Base-by-base conservation (phyloP, 176 grass and related monocot species). In the Ensete ventricosum region DNA sequence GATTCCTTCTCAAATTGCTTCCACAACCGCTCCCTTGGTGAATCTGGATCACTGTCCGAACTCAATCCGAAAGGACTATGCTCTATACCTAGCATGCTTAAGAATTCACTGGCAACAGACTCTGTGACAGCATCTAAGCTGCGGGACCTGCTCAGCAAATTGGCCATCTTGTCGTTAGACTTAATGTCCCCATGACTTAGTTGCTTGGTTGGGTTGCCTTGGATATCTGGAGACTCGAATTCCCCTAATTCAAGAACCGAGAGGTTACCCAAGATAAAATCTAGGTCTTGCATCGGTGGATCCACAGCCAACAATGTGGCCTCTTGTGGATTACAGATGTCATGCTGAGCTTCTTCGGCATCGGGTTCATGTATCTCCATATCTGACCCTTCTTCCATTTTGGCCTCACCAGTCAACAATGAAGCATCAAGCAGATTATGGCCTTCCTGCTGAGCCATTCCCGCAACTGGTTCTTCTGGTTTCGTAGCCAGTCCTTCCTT, bases 1-100 rank as follows among this genome's bases (percentile, higher is more conserved):
- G 95, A 79, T 88, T 99, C 95, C 70, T 94, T 84, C 76, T 99
- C 86, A 69, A 97, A 97, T 77, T 97, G 94, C 75, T 81, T 93
- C 88, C 90, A 91, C 68, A 97, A 80, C 22, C 53, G 81, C 78
- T 97, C 94, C 74, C 90, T 90, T 14, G 94, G 94, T 78, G 94
- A 93, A 24, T 93, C 94, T 0, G 82, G 72, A 53, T 84, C 94
- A 85, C 84, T 83, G 62, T 90, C 90, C 55, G 86, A 76, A 54
- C 85, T 85, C 71, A 72, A 74, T 2, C 86, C 94, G 19, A 87
- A 89, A 71, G 88, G 90, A 69, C 83, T 90, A 68, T 90, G 73
- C 20, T 85, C 88, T 76, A 93, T 83, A 54, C 84, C 94, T 72
- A 97, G 84, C 94, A 97, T 89, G 80, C 83, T 89, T 72, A 97